Conservation (phyloP, 78 protist species). For the Guillardia theta region DNA sequence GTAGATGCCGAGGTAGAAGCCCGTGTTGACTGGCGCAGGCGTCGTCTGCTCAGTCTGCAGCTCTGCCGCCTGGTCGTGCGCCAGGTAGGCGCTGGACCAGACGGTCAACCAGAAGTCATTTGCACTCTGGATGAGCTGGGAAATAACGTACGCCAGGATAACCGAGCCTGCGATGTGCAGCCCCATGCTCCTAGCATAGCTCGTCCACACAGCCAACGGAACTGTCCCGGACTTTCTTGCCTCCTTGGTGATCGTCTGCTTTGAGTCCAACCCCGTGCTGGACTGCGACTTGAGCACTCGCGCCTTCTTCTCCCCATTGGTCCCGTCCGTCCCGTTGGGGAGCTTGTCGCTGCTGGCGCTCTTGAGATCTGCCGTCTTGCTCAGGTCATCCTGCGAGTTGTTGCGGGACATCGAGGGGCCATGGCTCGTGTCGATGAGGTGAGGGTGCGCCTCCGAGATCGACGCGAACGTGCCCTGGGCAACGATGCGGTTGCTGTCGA, state of each 20-base stretch:
- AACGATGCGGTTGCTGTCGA: not conserved
- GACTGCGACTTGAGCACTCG: not conserved
- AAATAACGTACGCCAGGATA: not conserved
- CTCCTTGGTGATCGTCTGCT: not conserved
- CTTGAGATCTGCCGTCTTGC: not conserved
- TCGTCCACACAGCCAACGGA: not conserved
- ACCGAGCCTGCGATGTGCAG: not conserved
- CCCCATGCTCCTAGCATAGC: not conserved
- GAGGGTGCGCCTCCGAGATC: not conserved
- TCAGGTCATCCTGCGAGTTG: not conserved
- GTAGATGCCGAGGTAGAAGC: not conserved
- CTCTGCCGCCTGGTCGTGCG: not conserved
- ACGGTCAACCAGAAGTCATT: not conserved
- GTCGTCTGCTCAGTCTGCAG: not conserved
- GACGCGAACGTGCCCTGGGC: not conserved
- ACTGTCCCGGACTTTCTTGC: not conserved
- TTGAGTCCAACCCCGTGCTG: too few relatives aligned
- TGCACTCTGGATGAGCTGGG: not conserved
- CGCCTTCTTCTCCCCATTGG: too few relatives aligned
- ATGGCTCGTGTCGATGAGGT: not conserved
- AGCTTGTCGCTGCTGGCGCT: not conserved
- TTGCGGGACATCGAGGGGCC: not conserved
- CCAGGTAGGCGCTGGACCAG: not conserved
- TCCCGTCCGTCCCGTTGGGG: too few relatives aligned
- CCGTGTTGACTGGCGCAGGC: not conserved